Conservation (phyloP, 768 basidiomycete species). For the Russula sp. region DNA sequence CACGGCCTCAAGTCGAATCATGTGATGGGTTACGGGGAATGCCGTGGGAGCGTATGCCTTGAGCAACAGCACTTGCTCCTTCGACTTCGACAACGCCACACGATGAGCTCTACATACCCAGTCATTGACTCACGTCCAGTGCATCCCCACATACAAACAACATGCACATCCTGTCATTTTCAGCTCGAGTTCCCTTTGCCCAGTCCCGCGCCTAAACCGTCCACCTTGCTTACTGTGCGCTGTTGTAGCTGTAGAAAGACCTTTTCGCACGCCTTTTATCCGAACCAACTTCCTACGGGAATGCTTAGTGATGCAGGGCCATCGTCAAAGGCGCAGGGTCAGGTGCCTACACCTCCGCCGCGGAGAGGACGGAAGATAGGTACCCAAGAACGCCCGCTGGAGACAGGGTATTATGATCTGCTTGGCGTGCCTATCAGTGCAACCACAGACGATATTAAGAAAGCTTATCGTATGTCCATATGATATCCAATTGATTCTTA, state of each 20-base stretch:
- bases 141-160: constrained; percentile 58
- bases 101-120: constrained; percentile 41
- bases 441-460: constrained; percentile 81
- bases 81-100: too few species aligned
- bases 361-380: constrained; percentile 73
- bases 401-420: constrained; percentile 87
- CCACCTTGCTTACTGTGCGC: constrained; percentile 54
- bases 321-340: constrained; percentile 14
- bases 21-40: too few species aligned
- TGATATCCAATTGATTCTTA: background rate
- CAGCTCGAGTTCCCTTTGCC: constrained; percentile 67
- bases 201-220: constrained; percentile 43
- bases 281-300: constrained; percentile 42
- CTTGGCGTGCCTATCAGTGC: constrained; percentile 70
- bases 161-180: constrained; percentile 48
- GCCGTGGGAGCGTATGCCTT: too few species aligned
- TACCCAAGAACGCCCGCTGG: constrained; percentile 80
- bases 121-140: constrained; percentile 57
- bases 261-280: constrained; percentile 60
- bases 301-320: constrained; percentile 6
- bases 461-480: constrained; percentile 65
- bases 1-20: too few species aligned
- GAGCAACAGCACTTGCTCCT: too few species aligned
- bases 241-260: constrained; percentile 62
- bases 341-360: constrained; percentile 8